Evolutionary conservation across 2,329 filamentous ascomycete genomes (phyloP), one percentile per base, ranked within the genome.

Genomic region (Drechslerella stenobrocha): DNA sequence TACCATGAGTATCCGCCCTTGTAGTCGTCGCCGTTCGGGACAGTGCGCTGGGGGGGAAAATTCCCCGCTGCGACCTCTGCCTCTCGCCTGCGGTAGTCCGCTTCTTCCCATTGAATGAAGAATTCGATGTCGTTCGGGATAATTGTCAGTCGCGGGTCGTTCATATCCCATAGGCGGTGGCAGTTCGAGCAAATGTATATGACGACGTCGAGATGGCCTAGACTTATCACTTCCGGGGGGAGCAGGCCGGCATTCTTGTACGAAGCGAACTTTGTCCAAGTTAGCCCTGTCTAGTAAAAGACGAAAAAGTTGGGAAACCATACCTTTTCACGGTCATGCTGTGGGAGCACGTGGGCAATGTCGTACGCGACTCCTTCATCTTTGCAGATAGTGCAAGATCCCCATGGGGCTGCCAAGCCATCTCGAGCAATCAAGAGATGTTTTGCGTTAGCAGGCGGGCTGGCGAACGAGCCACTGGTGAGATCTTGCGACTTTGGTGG

Each of bases 311-410:
- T 42, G 15, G 13, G 34, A 37, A 42, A 18, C 5, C 37, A 42
- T 42, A 42, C 37, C 9, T 18, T 18, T 20, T 42, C 37, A 7
- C 13, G 15, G 37, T 42, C 37, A 42, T 42, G 13, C 9, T 20
- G 13, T 4, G 37, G 15, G 7, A 42, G 37, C n/a, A 42, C 22
- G 37, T 42, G 37, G 6, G 37, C 15, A 18, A 42, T 20, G 2
- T 42, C 7, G 15, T 42, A 42, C 15, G 2, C 4, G 22, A 18
- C 6, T 18, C 37, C 37, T 18, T 42, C 2, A 20, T 42, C 37
- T 20, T 42, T n/a, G 37, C 37, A 42, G 37, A 42, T 20, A 18
- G 37, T 42, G 15, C 37, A 42, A 8, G 37, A 42, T 18, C n/a
- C 37, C 37, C 37, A 42, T 42, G 37, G 37, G n/a, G 8, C 8